These are phyloP conservation scores for Garcia nutans DNA, from an alignment of 345 rosid genomes.

Conservation along the genomic window DNA sequence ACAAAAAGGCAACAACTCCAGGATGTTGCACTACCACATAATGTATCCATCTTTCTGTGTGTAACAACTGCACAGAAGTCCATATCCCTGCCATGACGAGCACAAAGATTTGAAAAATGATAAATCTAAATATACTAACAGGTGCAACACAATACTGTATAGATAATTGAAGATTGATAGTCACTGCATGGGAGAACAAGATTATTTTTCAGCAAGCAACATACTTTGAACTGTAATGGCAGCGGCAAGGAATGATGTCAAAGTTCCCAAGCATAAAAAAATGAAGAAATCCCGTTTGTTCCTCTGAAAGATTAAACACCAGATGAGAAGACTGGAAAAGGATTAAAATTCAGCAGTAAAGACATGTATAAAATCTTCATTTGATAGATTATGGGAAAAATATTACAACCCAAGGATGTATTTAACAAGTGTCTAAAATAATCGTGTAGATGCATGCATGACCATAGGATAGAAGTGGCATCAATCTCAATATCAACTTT, in stretches of 20 bases:
- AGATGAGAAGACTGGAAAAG: constrained; percentile 1
- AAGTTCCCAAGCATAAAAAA: constrained; percentile 65
- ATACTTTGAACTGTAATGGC: constrained; percentile 70
- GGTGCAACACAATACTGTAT: background rate
- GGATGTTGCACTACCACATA: constrained; percentile 60
- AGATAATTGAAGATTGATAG: background rate
- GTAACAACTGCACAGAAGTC: constrained; percentile 42
- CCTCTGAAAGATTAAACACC: constrained; percentile 47
- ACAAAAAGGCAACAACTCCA: constrained; percentile 58
- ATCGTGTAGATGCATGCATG: background rate
- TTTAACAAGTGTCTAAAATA: background rate
- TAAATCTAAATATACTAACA: background rate
- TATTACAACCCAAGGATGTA: background rate
- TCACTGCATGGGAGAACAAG: background rate
- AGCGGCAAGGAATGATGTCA: constrained; percentile 52
- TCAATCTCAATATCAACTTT: background rate
- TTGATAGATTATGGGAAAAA: background rate
- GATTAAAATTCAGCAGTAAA: constrained; percentile 1
- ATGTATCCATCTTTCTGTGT: constrained; percentile 56
- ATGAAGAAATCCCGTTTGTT: constrained; percentile 87
- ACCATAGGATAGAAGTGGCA: background rate
- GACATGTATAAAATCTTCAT: background rate
- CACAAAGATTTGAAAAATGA: background rate
- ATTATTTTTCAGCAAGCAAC: constrained; percentile 19
- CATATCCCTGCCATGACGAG: constrained; percentile 57